phyloP scores from a whole-genome alignment of 805 yeast species.

The Komagataella pastoris region DNA sequence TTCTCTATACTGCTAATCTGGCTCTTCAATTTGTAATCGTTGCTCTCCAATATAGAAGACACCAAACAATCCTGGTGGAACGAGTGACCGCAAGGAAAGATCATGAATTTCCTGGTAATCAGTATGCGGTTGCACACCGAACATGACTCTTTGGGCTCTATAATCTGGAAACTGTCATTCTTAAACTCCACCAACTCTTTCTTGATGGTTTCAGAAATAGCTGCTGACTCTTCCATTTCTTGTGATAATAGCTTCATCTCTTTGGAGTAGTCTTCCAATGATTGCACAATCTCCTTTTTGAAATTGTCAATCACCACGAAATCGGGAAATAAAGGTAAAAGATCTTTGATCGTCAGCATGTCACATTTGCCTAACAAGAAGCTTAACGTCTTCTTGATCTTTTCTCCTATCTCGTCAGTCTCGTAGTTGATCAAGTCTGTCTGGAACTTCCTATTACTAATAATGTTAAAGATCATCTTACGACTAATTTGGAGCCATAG shows the following conservation, averaged over 20 bases:
- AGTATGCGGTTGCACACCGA: slow-evolving; percentile 55
- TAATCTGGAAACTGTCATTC: slow-evolving; percentile 40
- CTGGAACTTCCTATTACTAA: slow-evolving; percentile 14
- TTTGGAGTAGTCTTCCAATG: slow-evolving; percentile 62
- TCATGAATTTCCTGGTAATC: slow-evolving; percentile 57
- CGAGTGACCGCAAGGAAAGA: slow-evolving; percentile 84
- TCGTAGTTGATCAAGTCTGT: slow-evolving; percentile 9
- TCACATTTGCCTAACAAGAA: slow-evolving; percentile 30
- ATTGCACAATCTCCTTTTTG: slow-evolving; percentile 68
- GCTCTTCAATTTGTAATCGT: slow-evolving; percentile 55
- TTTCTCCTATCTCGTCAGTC: slow-evolving; percentile 5
- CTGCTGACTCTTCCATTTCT: slow-evolving; percentile 67
- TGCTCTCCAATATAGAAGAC: slow-evolving; percentile 40
- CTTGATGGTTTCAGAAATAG: slow-evolving; percentile 44
- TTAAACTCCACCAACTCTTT: slow-evolving; percentile 39
- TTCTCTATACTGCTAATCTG: slow-evolving; percentile 41
- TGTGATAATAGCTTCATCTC: slow-evolving; percentile 50
- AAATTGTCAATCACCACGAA: slow-evolving; percentile 69
- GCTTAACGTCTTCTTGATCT: slow-evolving; percentile 18
- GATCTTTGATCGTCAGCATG: slow-evolving; percentile 57
- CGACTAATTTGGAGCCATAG: slow-evolving; percentile 62
- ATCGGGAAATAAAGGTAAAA: slow-evolving; percentile 78
- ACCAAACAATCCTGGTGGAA: slow-evolving; percentile 86
- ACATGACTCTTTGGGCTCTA: slow-evolving; percentile 82
- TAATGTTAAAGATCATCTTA: slow-evolving; percentile 26